Conservation (phyloP, 1,139 yeast genomes). For the Taphrina betulina region DNA sequence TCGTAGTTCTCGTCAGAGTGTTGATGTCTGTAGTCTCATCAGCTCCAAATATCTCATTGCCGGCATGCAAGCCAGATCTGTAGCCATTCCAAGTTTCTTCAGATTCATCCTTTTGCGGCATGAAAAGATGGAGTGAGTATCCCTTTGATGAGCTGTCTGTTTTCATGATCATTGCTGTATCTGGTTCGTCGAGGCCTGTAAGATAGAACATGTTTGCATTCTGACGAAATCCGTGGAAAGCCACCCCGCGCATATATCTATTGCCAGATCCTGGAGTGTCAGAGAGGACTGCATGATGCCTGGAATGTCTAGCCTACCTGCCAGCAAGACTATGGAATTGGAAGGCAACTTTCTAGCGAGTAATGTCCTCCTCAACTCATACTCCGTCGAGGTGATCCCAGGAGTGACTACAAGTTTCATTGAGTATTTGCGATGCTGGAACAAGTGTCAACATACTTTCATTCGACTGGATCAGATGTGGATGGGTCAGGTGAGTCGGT, state of each 20-base stretch:
- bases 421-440: neutral
- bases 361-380: slow-evolving; percentile 63
- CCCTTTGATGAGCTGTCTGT: slow-evolving; percentile 43
- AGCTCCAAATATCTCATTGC: slow-evolving; percentile 78
- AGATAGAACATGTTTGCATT: slow-evolving; percentile 62
- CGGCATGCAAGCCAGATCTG: slow-evolving; percentile 83
- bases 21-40: slow-evolving; percentile 52
- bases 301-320: slow-evolving; percentile 49
- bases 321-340: slow-evolving; percentile 67
- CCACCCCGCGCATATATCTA: slow-evolving; percentile 83
- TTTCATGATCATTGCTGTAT: slow-evolving; percentile 72
- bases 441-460: slow-evolving; percentile 45
- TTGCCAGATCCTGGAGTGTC: slow-evolving; percentile 49
- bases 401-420: slow-evolving; percentile 58
- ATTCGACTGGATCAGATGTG: slow-evolving; percentile 68
- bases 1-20: slow-evolving; percentile 41
- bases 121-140: slow-evolving; percentile 65
- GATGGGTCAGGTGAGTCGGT: slow-evolving; percentile 81
- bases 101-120: slow-evolving; percentile 74
- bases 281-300: neutral
- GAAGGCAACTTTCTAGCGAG: slow-evolving; percentile 61
- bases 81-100: slow-evolving; percentile 95
- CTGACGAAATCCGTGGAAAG: slow-evolving; percentile 88
- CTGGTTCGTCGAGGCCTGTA: slow-evolving; percentile 78
- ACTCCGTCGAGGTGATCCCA: slow-evolving; percentile 80